Percentiles rank a stretch among this genome's conserved stretches.
Conservation (phyloP, 305 asterid genomes). For the Ajuga reptans region DNA sequence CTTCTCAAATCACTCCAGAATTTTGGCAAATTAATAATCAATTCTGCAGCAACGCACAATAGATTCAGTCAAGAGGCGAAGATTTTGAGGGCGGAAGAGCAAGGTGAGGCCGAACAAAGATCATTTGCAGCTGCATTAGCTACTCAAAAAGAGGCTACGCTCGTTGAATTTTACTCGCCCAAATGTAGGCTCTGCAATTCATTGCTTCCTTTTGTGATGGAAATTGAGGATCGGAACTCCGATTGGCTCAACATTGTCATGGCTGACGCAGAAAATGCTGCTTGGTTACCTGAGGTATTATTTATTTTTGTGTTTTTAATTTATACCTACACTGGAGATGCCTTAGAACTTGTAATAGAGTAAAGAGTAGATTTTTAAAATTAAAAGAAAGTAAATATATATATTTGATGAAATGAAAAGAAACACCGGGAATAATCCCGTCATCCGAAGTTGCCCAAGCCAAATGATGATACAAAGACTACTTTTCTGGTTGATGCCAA, state of each 20-base stretch:
- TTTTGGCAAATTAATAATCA: slow-evolving; percentile 38
- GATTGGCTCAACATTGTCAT: slow-evolving; percentile 78
- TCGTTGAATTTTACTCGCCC: slow-evolving; percentile 82
- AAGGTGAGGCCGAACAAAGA: slow-evolving; percentile 75
- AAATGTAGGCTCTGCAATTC: slow-evolving; percentile 84
- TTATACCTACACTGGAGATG: not conserved
- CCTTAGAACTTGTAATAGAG: no score
- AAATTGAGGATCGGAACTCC: slow-evolving; percentile 58
- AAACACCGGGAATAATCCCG: no score
- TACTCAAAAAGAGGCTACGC: slow-evolving; percentile 60
- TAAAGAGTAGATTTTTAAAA: no score
- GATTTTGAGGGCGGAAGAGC: slow-evolving; percentile 42
- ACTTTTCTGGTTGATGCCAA: no score
- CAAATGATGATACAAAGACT: no score
- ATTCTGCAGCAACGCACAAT: slow-evolving; percentile 25
- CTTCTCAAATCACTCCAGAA: slow-evolving; percentile 52
- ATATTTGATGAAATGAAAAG: no score
- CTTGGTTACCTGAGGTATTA: slow-evolving; percentile 83
- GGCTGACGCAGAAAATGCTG: slow-evolving; percentile 78
- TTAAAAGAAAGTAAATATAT: no score
- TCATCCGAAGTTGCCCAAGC: no score
- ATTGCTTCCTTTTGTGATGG: slow-evolving; percentile 52
- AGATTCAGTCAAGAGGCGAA: slow-evolving; percentile 3
- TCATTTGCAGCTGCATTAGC: slow-evolving; percentile 66
- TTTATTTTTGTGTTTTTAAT: not conserved